Evolutionary conservation across 139 green algal genomes (phyloP).

Genomic region (Chloropicon primus): DNA sequence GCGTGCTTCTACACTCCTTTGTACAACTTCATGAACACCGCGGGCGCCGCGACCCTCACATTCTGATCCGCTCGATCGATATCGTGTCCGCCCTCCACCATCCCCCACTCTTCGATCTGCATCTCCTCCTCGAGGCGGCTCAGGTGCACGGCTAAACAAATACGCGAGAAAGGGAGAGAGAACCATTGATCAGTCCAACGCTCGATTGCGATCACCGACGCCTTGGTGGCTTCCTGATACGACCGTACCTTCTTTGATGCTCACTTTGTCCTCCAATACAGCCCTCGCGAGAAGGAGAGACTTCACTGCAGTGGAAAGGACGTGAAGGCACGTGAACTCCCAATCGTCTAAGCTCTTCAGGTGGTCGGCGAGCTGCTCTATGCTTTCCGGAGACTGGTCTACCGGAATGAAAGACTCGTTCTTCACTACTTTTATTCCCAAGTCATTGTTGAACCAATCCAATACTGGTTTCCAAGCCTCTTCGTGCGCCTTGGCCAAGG

Average conservation of each 20-base stretch:
- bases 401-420: constrained; percentile 48
- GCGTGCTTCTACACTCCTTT: background rate
- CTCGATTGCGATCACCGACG: constrained; percentile 2
- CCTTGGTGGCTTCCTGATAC: too few species aligned
- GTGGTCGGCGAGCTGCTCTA: constrained; percentile 13
- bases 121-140: constrained; percentile 65
- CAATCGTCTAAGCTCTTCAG: constrained; percentile 45
- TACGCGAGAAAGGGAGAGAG: constrained; percentile 1
- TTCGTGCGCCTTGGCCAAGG: constrained; percentile 10
- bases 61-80: constrained; percentile 69
- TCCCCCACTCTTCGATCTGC: constrained; percentile 74
- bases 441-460: constrained; percentile 23
- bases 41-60: constrained; percentile 54
- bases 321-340: constrained; percentile 58
- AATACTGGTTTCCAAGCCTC: constrained; percentile 55
- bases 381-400: constrained; percentile 23
- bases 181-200: constrained; percentile 3
- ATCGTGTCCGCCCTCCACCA: constrained; percentile 95
- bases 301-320: constrained; percentile 49
- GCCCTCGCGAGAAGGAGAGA: constrained; percentile 73
- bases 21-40: constrained; percentile 49
- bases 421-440: constrained; percentile 36
- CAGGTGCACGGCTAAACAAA: background rate
- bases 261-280: constrained; percentile 39
- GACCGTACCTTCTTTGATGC: constrained; percentile 41